These are phyloP conservation scores for Strobilomyces confusus DNA, from an alignment of 768 basidiomycete species.

Conservation along the genomic window DNA sequence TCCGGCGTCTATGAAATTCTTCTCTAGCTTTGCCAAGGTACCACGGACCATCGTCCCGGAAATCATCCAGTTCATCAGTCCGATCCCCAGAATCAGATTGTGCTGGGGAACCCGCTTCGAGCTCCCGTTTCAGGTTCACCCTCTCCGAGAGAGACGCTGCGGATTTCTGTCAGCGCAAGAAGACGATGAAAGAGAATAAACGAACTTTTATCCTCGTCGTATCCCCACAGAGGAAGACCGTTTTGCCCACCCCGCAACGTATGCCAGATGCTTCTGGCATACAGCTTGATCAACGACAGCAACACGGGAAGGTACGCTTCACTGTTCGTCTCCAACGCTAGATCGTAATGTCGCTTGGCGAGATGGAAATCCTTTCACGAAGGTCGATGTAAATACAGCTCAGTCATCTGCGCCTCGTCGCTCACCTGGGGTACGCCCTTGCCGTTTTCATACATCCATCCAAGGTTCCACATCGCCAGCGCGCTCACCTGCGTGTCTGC, in stretches of 20 bases:
- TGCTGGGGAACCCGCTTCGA: slow-evolving; percentile 17
- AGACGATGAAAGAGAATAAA: not conserved
- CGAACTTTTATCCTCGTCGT: slow-evolving; percentile 45
- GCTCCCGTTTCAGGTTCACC: slow-evolving; percentile 19
- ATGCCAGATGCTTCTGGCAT: slow-evolving; percentile 81
- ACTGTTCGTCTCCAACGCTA: slow-evolving; percentile 78
- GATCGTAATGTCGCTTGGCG: slow-evolving; percentile 93
- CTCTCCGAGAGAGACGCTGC: slow-evolving; percentile 26
- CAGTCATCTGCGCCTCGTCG: not conserved
- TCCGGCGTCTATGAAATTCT: slow-evolving; percentile 61
- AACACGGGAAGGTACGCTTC: slow-evolving; percentile 89
- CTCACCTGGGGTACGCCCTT: slow-evolving; percentile 82
- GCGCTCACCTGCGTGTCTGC: slow-evolving; percentile 91
- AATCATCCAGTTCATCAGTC: slow-evolving; percentile 27
- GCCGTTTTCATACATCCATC: slow-evolving; percentile 99
- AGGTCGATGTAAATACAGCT: not conserved
- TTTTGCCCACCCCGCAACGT: slow-evolving; percentile 68
- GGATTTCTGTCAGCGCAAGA: slow-evolving; percentile 6
- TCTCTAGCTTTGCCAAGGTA: slow-evolving; percentile 81
- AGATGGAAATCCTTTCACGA: slow-evolving; percentile 81
- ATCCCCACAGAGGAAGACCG: slow-evolving; percentile 63
- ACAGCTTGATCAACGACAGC: slow-evolving; percentile 77
- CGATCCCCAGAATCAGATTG: slow-evolving; percentile 2
- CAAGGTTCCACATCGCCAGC: slow-evolving; percentile 96
- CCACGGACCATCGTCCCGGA: slow-evolving; percentile 62